Conservation (phyloP, 352 stramenopile genomes). For the Plasmopara viticola region DNA sequence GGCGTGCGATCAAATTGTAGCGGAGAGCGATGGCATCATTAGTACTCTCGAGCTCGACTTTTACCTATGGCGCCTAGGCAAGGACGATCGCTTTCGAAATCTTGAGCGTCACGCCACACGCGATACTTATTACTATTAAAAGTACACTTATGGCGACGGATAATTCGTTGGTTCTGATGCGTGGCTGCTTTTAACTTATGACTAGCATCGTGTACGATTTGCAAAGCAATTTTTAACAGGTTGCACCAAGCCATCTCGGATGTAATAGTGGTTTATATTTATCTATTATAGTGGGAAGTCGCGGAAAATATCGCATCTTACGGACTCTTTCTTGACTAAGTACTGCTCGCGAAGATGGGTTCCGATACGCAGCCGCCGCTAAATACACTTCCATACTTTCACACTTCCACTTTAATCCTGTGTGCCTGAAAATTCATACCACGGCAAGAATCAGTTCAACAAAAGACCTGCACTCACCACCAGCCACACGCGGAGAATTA, state of each 20-base stretch:
- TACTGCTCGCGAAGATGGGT: no score
- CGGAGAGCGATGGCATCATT: slow-evolving; percentile 40
- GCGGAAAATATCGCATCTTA: no score
- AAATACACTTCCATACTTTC: background rate
- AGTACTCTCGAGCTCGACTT: slow-evolving; percentile 43
- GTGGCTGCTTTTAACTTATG: background rate
- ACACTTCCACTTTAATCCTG: background rate
- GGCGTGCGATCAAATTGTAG: slow-evolving; percentile 62
- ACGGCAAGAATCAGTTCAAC: no score
- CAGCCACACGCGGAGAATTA: slow-evolving; percentile 5
- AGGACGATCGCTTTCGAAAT: slow-evolving; percentile 58
- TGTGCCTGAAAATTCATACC: slow-evolving; percentile 11
- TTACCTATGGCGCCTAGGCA: slow-evolving; percentile 75
- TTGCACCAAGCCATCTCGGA: no score
- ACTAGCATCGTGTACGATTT: no score
- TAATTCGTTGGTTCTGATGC: background rate
- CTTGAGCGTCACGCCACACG: slow-evolving; percentile 69
- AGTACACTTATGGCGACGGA: background rate
- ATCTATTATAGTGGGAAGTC: no score
- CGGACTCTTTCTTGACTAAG: no score
- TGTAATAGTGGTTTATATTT: no score
- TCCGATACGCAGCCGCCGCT: no score
- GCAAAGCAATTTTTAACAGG: no score
- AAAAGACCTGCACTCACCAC: background rate
- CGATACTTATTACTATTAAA: slow-evolving; percentile 64